Percentiles rank a stretch among this genome's conserved stretches.
Evolutionary conservation across 2,329 filamentous ascomycete species (phyloP).

Genomic region (Cordyceps farinosa): DNA sequence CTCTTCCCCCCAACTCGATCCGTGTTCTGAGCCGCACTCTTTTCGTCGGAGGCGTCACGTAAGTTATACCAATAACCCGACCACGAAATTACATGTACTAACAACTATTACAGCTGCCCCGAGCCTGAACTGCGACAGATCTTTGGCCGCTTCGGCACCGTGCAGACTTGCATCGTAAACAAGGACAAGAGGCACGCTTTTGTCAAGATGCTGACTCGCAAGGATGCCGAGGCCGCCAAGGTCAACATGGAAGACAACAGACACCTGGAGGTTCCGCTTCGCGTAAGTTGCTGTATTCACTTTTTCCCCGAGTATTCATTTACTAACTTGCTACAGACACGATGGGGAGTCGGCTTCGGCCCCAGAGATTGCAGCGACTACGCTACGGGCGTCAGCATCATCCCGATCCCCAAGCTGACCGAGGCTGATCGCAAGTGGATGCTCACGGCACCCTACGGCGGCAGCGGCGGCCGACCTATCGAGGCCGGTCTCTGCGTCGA

Average conservation of each 20-base stretch:
- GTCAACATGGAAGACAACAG: constrained; percentile 80
- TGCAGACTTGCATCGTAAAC: constrained; percentile 98
- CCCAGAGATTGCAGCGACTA: constrained; percentile 98
- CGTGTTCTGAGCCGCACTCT: constrained; percentile 93
- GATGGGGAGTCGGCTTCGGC: constrained; percentile 97
- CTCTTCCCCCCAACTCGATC: constrained; percentile 71
- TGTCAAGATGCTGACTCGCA: constrained; percentile 93
- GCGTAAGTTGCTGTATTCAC: constrained; percentile 48
- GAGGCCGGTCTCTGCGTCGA: constrained; percentile 85
- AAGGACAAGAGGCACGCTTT: constrained; percentile 97
- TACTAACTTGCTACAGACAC: constrained; percentile 56
- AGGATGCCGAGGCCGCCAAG: constrained; percentile 79
- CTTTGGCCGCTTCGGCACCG: constrained; percentile 77
- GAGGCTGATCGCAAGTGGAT: constrained; percentile 98
- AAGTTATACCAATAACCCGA: constrained; percentile 39
- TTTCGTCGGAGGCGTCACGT: constrained; percentile 94
- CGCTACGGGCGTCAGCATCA: constrained; percentile 83
- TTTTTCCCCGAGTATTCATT: constrained; percentile 18
- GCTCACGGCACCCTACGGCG: constrained; percentile 86
- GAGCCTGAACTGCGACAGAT: constrained; percentile 78
- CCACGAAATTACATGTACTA: constrained; percentile 21
- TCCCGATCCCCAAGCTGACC: constrained; percentile 87
- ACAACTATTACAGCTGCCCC: constrained; percentile 52
- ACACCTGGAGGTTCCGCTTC: constrained; percentile 67
- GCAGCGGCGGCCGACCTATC: constrained; percentile 79